These are phyloP conservation scores for Flaveria ramosissima DNA, from an alignment of 129 eudicot species.

Conservation along the genomic window DNA sequence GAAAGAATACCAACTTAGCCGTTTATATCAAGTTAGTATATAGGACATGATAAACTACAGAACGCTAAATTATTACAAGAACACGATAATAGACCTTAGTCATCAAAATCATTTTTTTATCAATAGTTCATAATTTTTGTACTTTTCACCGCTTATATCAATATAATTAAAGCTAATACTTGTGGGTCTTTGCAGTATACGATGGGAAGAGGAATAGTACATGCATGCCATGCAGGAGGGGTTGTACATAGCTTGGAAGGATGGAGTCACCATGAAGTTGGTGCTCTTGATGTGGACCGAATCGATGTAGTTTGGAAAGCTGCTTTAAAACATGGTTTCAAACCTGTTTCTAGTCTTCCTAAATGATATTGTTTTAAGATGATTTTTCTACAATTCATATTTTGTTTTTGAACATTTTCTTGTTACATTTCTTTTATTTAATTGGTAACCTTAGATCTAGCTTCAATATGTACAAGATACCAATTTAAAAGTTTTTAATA, in stretches of 20 bases:
- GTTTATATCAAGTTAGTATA: background rate
- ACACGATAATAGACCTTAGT: no score
- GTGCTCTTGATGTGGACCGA: constrained; percentile 89
- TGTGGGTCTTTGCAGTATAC: constrained; percentile 60
- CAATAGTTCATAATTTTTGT: no score
- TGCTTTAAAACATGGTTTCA: constrained; percentile 82
- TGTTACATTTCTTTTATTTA: constrained; percentile 24
- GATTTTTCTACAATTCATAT: background rate
- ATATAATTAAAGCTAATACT: background rate
- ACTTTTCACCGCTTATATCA: no score
- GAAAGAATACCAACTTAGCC: background rate
- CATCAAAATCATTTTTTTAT: no score
- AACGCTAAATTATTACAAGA: no score
- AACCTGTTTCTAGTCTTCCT: constrained; percentile 53
- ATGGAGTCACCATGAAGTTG: constrained; percentile 96
- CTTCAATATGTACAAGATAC: constrained; percentile 14
- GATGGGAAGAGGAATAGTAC: constrained; percentile 94
- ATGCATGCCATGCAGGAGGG: constrained; percentile 98
- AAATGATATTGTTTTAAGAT: constrained; percentile 16
- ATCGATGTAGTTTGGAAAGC: constrained; percentile 92
- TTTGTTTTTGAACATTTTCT: constrained; percentile 10
- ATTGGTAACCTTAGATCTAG: background rate
- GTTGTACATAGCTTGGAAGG: constrained; percentile 90
- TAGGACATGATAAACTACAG: no score
- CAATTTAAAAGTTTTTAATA: background rate